These are phyloP conservation scores for Russula foetens DNA, from an alignment of 768 basidiomycete genomes.

Conservation along the genomic window DNA sequence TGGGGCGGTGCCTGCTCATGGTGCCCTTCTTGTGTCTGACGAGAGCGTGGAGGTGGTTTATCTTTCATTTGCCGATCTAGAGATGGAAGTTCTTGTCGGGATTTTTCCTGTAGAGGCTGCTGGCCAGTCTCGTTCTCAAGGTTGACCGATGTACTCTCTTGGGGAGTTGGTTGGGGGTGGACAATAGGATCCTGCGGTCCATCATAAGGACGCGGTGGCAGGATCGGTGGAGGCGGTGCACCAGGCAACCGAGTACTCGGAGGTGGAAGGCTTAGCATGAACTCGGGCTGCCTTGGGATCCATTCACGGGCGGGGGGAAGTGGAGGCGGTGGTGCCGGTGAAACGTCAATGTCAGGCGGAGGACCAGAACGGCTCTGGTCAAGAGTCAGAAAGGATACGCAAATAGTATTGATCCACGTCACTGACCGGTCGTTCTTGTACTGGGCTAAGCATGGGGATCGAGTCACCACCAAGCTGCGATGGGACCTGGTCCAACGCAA, in stretches of 20 bases:
- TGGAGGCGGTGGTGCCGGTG: background rate
- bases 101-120: background rate
- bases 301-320: background rate
- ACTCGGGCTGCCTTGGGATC: conserved; percentile 6
- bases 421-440: conserved; percentile 6
- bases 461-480: background rate
- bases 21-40: background rate
- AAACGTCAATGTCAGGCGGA: background rate
- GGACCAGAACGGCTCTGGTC: conserved; percentile 1
- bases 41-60: background rate
- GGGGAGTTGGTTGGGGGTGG: background rate
- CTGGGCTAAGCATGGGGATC: background rate
- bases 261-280: conserved; percentile 9
- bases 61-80: background rate
- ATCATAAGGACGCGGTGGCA: background rate
- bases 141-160: background rate
- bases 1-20: background rate
- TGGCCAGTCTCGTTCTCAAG: background rate
- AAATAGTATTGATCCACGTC: background rate
- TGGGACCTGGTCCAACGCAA: background rate
- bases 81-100: background rate
- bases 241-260: conserved; percentile 13
- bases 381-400: background rate
- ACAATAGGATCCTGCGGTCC: background rate
- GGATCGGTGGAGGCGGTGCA: conserved; percentile 10